These are phyloP conservation scores for Pseudotsuga menziesii DNA, from an alignment of 75 land plant genomes.

Conservation along the genomic window DNA sequence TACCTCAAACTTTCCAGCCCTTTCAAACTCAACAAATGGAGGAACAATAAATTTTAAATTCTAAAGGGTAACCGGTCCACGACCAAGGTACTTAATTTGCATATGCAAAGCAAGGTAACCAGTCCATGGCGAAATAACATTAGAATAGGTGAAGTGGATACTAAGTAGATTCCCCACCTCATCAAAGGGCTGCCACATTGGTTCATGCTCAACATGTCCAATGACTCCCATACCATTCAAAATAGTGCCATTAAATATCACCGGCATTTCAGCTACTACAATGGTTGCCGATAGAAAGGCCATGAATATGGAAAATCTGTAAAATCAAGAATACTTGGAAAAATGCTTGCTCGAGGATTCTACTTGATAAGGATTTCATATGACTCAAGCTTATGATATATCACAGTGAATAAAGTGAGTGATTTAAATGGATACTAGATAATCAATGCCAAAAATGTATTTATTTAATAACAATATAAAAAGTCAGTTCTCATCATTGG, in stretches of 20 bases:
- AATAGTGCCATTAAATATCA: constrained; percentile 93
- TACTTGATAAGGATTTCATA: constrained; percentile 35
- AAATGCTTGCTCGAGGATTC: constrained; percentile 31
- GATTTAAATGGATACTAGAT: no score
- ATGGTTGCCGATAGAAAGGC: constrained; percentile 44
- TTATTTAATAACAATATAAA: no score
- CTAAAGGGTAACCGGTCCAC: no score
- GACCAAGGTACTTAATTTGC: constrained; percentile 79
- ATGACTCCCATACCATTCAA: constrained; percentile 97
- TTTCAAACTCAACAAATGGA: no score
- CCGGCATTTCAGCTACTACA: constrained; percentile 71
- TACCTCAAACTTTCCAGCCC: no score
- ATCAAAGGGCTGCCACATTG: constrained; percentile 70
- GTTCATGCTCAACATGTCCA: constrained; percentile 71
- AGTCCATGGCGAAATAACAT: constrained; percentile 98
- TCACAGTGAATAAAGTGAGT: no score
- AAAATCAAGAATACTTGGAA: constrained; percentile 27
- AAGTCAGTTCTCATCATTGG: no score
- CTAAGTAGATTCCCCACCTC: constrained; percentile 72
- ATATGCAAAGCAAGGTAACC: constrained; percentile 82
- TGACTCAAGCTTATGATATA: constrained; percentile 37
- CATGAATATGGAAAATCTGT: constrained; percentile 29
- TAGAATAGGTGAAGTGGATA: constrained; percentile 74
- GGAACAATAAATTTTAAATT: no score
- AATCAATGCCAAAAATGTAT: no score